Evolutionary conservation across 805 yeast genomes (phyloP).

Genomic region (Nakazawaea ishiwadae): DNA sequence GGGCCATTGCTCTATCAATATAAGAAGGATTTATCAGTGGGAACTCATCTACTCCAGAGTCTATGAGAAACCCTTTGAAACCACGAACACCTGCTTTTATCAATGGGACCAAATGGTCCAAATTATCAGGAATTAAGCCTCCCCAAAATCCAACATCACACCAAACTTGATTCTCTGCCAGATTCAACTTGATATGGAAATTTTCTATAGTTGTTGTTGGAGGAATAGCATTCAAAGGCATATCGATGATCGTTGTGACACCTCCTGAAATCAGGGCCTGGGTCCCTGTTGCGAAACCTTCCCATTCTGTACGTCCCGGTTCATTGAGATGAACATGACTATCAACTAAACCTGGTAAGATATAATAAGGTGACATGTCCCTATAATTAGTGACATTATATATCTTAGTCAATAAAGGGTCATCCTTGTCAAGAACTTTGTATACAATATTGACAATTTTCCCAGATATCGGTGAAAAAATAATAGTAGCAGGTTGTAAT

Average conservation of each 20-base stretch:
- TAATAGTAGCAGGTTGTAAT: slow-evolving; percentile 56
- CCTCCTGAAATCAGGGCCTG: slow-evolving; percentile 95
- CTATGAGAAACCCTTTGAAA: slow-evolving; percentile 88
- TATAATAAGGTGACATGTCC: slow-evolving; percentile 55
- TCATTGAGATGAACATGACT: slow-evolving; percentile 94
- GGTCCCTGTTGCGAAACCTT: slow-evolving; percentile 96
- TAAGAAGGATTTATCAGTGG: slow-evolving; percentile 71
- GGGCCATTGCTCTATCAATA: slow-evolving; percentile 61
- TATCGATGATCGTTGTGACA: slow-evolving; percentile 90
- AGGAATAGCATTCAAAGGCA: slow-evolving; percentile 95
- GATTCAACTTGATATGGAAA: slow-evolving; percentile 67
- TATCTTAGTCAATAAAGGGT: slow-evolving; percentile 32
- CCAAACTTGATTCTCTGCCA: slow-evolving; percentile 82
- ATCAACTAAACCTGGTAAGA: slow-evolving; percentile 90
- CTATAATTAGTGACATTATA: slow-evolving; percentile 44
- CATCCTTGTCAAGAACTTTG: slow-evolving; percentile 31
- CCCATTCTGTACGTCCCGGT: slow-evolving; percentile 99
- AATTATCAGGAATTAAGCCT: slow-evolving; percentile 80
- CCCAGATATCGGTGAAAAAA: slow-evolving; percentile 53
- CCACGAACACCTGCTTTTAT: slow-evolving; percentile 88
- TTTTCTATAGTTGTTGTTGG: slow-evolving; percentile 86
- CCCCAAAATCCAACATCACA: slow-evolving; percentile 97
- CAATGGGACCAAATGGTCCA: slow-evolving; percentile 65
- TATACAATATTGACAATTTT: slow-evolving; percentile 52
- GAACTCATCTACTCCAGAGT: slow-evolving; percentile 94